Conservation (phyloP, 352 stramenopile species). For the Phytophthora kernoviae region DNA sequence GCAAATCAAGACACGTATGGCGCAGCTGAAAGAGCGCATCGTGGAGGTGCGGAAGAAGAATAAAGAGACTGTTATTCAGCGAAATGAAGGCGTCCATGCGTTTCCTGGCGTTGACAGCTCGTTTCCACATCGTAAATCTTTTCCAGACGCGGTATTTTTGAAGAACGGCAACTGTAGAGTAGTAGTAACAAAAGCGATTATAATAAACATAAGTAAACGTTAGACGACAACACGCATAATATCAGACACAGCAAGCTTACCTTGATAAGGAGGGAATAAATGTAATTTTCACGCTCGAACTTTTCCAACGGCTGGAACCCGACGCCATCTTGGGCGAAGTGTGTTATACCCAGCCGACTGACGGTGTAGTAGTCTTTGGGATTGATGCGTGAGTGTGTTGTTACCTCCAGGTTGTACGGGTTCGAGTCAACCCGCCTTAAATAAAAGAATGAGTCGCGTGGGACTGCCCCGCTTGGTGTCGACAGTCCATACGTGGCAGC, state of each 20-base stretch:
- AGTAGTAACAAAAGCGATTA: not conserved
- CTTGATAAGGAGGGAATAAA: constrained; percentile 85
- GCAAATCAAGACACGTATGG: constrained; percentile 59
- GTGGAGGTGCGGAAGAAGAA: constrained; percentile 84
- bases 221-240: not conserved
- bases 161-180: constrained; percentile 85
- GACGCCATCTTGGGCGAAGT: constrained; percentile 76
- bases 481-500: not conserved
- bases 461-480: constrained; percentile 9
- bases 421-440: constrained; percentile 72
- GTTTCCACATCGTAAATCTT: constrained; percentile 89
- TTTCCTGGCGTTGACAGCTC: constrained; percentile 60
- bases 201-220: not conserved
- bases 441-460: constrained; percentile 76
- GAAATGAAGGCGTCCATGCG: constrained; percentile 36
- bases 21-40: constrained; percentile 82
- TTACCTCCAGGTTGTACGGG: constrained; percentile 74
- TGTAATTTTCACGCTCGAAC: constrained; percentile 92
- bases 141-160: constrained; percentile 91
- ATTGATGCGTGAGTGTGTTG: constrained; percentile 70
- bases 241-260: constrained; percentile 24
- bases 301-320: constrained; percentile 90
- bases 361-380: constrained; percentile 91
- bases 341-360: constrained; percentile 87
- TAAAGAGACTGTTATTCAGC: constrained; percentile 87